Conservation (phyloP, 768 basidiomycete species). For the Calocera viscosa region DNA sequence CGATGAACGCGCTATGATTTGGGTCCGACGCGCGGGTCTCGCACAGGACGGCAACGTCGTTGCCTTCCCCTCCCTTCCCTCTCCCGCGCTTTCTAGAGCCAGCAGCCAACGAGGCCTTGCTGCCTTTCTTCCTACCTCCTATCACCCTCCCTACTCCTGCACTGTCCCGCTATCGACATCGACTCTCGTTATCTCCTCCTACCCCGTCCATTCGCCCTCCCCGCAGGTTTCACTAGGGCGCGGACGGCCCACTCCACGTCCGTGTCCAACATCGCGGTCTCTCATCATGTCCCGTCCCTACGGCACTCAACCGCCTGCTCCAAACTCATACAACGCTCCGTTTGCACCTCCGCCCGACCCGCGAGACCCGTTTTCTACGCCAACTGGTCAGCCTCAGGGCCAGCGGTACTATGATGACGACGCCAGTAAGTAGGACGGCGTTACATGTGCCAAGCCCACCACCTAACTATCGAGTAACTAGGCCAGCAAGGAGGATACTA, state of each 20-base stretch:
- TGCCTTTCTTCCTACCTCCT: not conserved
- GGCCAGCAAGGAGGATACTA: constrained; percentile 47
- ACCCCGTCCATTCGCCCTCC: not conserved
- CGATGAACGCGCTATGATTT: not conserved
- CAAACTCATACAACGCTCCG: not conserved
- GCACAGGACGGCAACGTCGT: not conserved
- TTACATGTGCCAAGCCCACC: not conserved
- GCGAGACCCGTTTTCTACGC: not conserved
- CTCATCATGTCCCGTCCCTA: not conserved
- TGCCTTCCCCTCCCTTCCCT: not conserved
- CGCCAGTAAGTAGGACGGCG: not conserved
- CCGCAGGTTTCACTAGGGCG: not conserved
- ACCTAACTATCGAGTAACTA: not conserved
- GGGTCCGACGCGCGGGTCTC: constrained; percentile 2
- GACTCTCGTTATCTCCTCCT: not conserved
- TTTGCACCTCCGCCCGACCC: not conserved
- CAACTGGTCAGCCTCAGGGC: not conserved
- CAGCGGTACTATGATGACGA: constrained; percentile 2
- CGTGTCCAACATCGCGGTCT: not conserved
- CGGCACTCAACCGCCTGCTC: not conserved
- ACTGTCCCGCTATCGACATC: not conserved
- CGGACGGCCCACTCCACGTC: not conserved
- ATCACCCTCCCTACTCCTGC: not conserved
- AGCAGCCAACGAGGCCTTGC: constrained; percentile 4
- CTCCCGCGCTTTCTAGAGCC: not conserved